Conservation (phyloP, 192 early-diverging fungal genomes). For the Rhizoclosmatium sp. region DNA sequence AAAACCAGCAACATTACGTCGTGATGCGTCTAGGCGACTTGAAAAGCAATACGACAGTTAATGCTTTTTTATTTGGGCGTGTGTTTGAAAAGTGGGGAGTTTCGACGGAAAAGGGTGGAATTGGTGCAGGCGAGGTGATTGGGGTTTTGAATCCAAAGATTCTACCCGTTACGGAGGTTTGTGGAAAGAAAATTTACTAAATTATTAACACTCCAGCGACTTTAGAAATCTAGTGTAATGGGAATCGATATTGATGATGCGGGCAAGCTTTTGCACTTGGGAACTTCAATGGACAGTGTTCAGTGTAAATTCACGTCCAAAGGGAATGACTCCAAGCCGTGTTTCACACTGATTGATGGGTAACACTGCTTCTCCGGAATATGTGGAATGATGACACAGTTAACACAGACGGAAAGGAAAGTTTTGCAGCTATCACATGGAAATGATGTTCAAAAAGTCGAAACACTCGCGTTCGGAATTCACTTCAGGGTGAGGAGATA, state of each 20-base stretch:
- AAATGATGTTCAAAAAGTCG: constrained; percentile 28
- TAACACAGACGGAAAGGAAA: constrained; percentile 12
- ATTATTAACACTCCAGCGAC: not conserved
- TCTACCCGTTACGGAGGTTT: constrained; percentile 44
- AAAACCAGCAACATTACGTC: constrained; percentile 43
- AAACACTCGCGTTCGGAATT: constrained; percentile 17
- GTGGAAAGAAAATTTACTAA: not conserved
- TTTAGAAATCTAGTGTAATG: constrained; percentile 37
- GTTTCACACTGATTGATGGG: constrained; percentile 1
- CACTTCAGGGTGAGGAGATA: not conserved
- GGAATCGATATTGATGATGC: constrained; percentile 44
- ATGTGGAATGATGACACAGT: not conserved
- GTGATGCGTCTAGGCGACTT: constrained; percentile 47
- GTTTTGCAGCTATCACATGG: constrained; percentile 22
- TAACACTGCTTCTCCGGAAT: not conserved
- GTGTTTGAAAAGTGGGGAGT: constrained; percentile 32
- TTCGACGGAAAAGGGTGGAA: not conserved
- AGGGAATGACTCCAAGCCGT: constrained; percentile 4
- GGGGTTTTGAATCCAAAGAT: constrained; percentile 50
- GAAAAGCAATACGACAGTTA: constrained; percentile 30
- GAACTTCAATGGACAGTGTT: constrained; percentile 36
- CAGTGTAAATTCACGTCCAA: constrained; percentile 39
- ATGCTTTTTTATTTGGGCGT: constrained; percentile 46
- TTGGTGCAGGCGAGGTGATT: constrained; percentile 39
- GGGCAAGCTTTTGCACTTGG: constrained; percentile 51